Evolutionary conservation across 1,284 basidiomycete species (phyloP).

Genomic region (Chalciporus sp.): DNA sequence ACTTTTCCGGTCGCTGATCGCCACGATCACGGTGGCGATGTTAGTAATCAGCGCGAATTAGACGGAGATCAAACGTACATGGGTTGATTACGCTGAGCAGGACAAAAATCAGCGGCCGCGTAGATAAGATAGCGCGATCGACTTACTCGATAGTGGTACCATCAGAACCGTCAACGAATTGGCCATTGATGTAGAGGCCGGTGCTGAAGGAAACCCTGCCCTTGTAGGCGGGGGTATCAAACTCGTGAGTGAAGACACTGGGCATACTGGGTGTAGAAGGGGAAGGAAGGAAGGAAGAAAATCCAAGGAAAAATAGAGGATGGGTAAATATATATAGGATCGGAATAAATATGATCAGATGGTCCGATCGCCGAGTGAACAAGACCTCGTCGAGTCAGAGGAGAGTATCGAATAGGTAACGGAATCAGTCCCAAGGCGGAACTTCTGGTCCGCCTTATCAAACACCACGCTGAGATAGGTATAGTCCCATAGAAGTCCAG

Average conservation of each 20-base stretch:
- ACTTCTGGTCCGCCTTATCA: too few species aligned
- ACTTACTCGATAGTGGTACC: conserved; percentile 67
- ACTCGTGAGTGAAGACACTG: conserved; percentile 55
- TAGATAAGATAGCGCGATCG: neutral
- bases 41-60: neutral
- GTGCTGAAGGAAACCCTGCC: conserved; percentile 70
- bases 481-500: too few species aligned
- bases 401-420: too few species aligned
- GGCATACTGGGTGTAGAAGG: conserved; percentile 40
- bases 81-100: conserved; percentile 75
- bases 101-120: conserved; percentile 3
- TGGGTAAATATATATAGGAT: conserved; percentile 28
- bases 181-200: conserved; percentile 82
- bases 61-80: conserved; percentile 32
- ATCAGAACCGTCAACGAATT: conserved; percentile 76
- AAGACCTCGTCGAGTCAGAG: too few species aligned
- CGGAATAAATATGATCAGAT: neutral
- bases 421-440: too few species aligned
- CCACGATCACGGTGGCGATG: neutral
- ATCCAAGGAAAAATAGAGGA: too few species aligned
- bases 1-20: conserved; percentile 65
- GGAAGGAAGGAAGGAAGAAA: neutral
- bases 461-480: too few species aligned
- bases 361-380: too few species aligned
- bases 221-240: conserved; percentile 69